Conservation (phyloP, 2,329 filamentous ascomycete species). For the Tolypocladium endophyticum region DNA sequence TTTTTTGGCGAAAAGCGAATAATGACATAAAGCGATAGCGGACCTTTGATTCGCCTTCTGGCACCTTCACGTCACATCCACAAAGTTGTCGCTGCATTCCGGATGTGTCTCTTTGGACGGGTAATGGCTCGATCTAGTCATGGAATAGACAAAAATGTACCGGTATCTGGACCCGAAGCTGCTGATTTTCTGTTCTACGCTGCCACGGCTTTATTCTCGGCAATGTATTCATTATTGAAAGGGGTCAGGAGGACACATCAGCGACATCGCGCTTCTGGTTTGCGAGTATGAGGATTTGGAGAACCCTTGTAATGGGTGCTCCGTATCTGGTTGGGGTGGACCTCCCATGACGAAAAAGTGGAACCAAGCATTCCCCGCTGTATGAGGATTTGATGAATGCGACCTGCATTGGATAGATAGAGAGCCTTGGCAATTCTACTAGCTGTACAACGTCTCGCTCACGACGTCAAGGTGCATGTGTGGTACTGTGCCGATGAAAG, state of each 20-base stretch:
- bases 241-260: not conserved
- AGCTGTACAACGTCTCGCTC: not conserved
- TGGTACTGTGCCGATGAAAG: not conserved
- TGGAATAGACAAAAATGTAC: not conserved
- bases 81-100: not conserved
- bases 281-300: not conserved
- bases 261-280: not conserved
- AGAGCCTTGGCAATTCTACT: not conserved
- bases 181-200: not conserved
- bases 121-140: not conserved
- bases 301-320: too few species aligned
- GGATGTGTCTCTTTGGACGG: not conserved
- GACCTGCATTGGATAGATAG: not conserved
- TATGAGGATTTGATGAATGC: not conserved
- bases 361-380: not conserved
- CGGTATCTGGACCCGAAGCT: not conserved
- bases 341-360: not conserved
- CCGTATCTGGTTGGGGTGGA: not conserved
- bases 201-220: not conserved
- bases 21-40: not conserved
- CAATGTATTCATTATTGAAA: not conserved
- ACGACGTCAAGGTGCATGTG: not conserved
- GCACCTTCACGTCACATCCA: not conserved
- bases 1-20: not conserved
- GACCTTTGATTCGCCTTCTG: not conserved